These are phyloP conservation scores for Nemania abortiva DNA, from an alignment of 2,329 filamentous ascomycete species.

Conservation along the genomic window DNA sequence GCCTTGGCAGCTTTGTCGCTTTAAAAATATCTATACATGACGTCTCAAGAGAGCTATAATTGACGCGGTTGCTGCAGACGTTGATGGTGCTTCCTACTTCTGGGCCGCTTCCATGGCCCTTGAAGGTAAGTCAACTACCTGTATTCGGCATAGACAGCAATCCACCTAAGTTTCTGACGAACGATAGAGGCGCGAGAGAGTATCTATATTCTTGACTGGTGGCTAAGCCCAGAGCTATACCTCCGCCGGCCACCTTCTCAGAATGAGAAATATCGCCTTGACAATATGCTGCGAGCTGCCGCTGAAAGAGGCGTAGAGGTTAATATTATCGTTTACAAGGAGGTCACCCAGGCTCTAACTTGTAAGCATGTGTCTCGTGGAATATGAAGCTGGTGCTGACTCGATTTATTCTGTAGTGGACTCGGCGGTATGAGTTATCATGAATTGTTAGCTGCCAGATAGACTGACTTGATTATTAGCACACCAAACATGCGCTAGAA, in stretches of 20 bases:
- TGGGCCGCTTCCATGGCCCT: conserved; percentile 85
- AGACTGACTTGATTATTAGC: conserved; percentile 55
- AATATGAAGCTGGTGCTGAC: conserved; percentile 33
- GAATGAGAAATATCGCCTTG: conserved; percentile 86
- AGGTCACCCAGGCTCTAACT: conserved; percentile 84
- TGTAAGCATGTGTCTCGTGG: conserved; percentile 65
- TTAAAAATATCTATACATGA: background rate
- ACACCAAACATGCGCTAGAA: conserved; percentile 85
- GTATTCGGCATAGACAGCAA: background rate
- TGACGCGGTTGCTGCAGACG: conserved; percentile 56
- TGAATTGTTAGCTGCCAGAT: background rate
- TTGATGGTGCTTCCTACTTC: conserved; percentile 87
- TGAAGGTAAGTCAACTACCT: conserved; percentile 62
- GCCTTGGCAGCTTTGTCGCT: background rate
- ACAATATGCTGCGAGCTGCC: conserved; percentile 83
- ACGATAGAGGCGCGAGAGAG: conserved; percentile 74
- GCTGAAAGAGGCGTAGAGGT: conserved; percentile 87
- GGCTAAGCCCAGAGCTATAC: conserved; percentile 90
- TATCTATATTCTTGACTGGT: conserved; percentile 91
- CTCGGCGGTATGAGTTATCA: conserved; percentile 53
- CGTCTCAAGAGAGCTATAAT: background rate
- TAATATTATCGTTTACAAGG: conserved; percentile 92
- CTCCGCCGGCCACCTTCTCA: conserved; percentile 83
- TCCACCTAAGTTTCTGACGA: conserved; percentile 25
- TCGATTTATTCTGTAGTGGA: conserved; percentile 50